Evolutionary conservation across 345 rosid genomes (phyloP).

Genomic region (Diplotaxis tenuifolia): DNA sequence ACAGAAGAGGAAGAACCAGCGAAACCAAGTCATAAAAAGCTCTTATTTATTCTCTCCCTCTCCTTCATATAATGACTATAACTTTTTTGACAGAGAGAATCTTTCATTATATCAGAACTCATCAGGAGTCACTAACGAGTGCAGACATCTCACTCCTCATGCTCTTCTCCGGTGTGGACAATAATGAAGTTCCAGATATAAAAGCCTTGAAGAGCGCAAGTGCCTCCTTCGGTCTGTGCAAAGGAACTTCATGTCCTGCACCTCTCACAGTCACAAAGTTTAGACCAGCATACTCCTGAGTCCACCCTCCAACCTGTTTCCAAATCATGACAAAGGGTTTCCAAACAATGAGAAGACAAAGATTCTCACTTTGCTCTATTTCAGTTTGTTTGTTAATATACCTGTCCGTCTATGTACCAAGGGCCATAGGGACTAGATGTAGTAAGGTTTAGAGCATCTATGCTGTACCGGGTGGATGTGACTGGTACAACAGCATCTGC

Average conservation of each 20-base stretch:
- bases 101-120: not conserved
- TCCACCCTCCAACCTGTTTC: constrained; percentile 96
- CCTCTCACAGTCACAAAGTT: constrained; percentile 79
- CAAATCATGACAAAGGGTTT: not conserved
- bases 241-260: constrained; percentile 93
- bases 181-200: constrained; percentile 54
- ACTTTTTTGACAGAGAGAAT: not conserved
- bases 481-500: constrained; percentile 87
- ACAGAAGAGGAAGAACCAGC: constrained; percentile 13
- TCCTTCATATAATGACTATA: not conserved
- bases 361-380: not conserved
- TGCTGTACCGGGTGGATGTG: constrained; percentile 83
- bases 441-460: constrained; percentile 75
- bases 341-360: not conserved
- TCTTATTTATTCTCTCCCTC: constrained; percentile 6
- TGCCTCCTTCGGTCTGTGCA: constrained; percentile 79
- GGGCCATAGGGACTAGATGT: constrained; percentile 63
- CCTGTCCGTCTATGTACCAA: constrained; percentile 91
- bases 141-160: constrained; percentile 37
- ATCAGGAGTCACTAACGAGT: constrained; percentile 29
- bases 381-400: constrained; percentile 19
- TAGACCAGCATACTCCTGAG: constrained; percentile 79
- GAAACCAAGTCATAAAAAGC: not conserved
- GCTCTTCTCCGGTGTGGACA: constrained; percentile 40
- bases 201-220: constrained; percentile 72